Evolutionary conservation across 441 rosid genomes (phyloP), one percentile per base, ranked within the genome.

Genomic region (Populus hybrid): DNA sequence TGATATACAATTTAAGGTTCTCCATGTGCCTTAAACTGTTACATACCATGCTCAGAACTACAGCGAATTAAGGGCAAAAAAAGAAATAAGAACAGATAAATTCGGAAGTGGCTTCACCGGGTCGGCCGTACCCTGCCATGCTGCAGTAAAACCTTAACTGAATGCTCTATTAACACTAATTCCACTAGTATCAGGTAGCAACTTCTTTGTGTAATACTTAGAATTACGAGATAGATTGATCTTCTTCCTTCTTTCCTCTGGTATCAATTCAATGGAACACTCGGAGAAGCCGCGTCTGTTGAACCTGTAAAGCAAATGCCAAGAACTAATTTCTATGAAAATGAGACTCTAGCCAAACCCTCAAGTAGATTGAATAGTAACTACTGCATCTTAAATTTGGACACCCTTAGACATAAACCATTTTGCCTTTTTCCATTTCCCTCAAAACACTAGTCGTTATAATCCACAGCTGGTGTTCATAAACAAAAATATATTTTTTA

Each of bases 211-310:
- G 78, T 91, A 94, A 82, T 92, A 94, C 84, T 95, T 95, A 0
- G 97, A 95, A 54, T 81, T 92, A 10, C 97, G 92, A 2, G 94
- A 91, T 30, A 89, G 89, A 87, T 92, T 89, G 83, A 95, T 93
- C 84, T 77, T 90, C 85, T 81, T 84, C 82, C 94, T 85, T 82
- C 91, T 93, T 81, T 80, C 81, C 20, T 87, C 90, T 0, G 97
- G 98, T 82, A 95, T 83, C 87, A 78, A 74, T 75, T 92, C 89
- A 28, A 95, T 87, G 12, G 90, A 84, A 74, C 98, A 91, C 81
- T 94, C 95, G 9, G 84, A 66, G 87, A 92, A 95, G 70, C 97
- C 99, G 0, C 97, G 95, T 78, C 95, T 87, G 64, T 85, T 91
- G 77, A 95, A 94, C 97, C 97, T 92, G 84, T 69, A 80, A 79